Conservation (phyloP, 2,329 filamentous ascomycete species). For the Aspergillus fructus region DNA sequence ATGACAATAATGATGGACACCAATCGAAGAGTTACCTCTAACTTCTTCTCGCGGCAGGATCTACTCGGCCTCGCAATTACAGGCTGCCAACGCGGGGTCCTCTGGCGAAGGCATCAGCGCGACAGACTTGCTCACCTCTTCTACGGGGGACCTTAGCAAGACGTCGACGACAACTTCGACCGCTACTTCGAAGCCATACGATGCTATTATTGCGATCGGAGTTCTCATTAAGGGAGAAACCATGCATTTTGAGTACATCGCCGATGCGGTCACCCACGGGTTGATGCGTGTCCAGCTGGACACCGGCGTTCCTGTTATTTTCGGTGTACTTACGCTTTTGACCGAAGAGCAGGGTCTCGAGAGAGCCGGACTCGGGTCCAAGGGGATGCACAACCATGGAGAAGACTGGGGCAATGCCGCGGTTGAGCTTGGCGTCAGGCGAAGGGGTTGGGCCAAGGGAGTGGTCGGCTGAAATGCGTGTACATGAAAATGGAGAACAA, state of each 20-base stretch:
- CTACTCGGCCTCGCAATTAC: conserved; percentile 82
- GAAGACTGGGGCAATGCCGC: conserved; percentile 95
- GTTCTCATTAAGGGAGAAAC: conserved; percentile 98
- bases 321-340: conserved; percentile 86
- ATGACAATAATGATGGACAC: background rate
- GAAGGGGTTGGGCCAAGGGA: conserved; percentile 77
- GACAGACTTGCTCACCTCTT: conserved; percentile 60
- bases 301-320: conserved; percentile 82
- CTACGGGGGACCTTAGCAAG: conserved; percentile 65
- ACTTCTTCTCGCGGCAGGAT: conserved; percentile 53
- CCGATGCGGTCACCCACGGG: conserved; percentile 84
- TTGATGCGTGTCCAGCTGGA: conserved; percentile 95
- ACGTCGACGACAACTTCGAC: conserved; percentile 37
- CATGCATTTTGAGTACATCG: conserved; percentile 99
- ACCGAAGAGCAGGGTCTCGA: conserved; percentile 83
- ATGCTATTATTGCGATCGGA: conserved; percentile 92
- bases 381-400: conserved; percentile 78
- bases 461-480: conserved; percentile 46
- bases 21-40: background rate
- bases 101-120: conserved; percentile 42
- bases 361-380: conserved; percentile 70
- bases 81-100: conserved; percentile 61
- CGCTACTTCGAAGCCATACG: conserved; percentile 62
- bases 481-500: background rate
- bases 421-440: conserved; percentile 90